Conservation (phyloP, 768 basidiomycete genomes). For the Tricholoma sp. region DNA sequence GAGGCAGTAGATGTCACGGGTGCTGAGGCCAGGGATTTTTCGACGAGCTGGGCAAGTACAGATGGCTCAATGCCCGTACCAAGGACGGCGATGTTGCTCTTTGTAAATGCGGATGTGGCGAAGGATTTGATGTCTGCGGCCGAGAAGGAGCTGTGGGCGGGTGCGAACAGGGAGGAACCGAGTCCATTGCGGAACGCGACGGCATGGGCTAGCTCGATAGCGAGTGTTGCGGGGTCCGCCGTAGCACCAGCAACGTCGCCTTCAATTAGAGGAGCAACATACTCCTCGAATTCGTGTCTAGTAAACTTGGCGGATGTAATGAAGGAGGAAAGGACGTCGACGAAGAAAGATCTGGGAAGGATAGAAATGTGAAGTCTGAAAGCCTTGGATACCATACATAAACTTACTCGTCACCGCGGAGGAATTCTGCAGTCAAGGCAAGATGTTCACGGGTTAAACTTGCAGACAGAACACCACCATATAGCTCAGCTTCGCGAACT, state of each 20-base stretch:
- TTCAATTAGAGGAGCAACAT: constrained; percentile 64
- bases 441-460: constrained; percentile 86
- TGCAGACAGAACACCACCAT: constrained; percentile 87
- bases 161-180: constrained; percentile 84
- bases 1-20: constrained; percentile 31
- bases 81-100: constrained; percentile 78
- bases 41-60: constrained; percentile 65
- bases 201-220: constrained; percentile 83
- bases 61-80: constrained; percentile 81
- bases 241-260: constrained; percentile 63
- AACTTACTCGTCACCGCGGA: constrained; percentile 93
- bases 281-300: constrained; percentile 73
- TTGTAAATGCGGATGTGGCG: constrained; percentile 68
- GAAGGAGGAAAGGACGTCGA: constrained; percentile 82
- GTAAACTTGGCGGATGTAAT: constrained; percentile 79
- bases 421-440: constrained; percentile 90
- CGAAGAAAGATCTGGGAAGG: constrained; percentile 71
- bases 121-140: constrained; percentile 69
- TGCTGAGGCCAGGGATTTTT: constrained; percentile 52
- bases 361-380: not conserved
- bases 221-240: constrained; percentile 58
- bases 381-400: not conserved
- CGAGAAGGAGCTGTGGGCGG: constrained; percentile 59
- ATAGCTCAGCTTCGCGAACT: constrained; percentile 88
- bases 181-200: constrained; percentile 94